These are phyloP conservation scores for Cercophora scortea DNA, from an alignment of 495 filamentous ascomycete species.

Conservation along the genomic window DNA sequence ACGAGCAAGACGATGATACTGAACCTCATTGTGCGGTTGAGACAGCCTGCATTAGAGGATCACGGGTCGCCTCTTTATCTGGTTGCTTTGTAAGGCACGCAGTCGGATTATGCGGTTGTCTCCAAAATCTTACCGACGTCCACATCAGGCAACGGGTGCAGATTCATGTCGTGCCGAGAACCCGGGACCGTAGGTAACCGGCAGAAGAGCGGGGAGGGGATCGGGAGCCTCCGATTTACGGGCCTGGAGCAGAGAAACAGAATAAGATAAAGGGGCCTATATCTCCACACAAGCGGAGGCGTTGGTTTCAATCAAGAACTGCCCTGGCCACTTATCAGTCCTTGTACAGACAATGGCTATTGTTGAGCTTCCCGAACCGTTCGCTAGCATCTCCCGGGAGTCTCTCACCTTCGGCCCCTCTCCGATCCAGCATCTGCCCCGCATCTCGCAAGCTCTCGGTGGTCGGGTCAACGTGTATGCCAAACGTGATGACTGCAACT, in stretches of 20 bases:
- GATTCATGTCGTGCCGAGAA: too few species aligned
- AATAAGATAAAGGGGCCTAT: too few species aligned
- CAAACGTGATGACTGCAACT: slow-evolving; percentile 58
- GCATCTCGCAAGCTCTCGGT: slow-evolving; percentile 48
- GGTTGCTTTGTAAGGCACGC: neutral
- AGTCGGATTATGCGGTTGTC: neutral
- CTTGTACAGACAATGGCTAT: slow-evolving; percentile 4
- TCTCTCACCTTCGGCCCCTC: slow-evolving; percentile 50
- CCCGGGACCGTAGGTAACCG: neutral
- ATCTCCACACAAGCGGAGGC: too few species aligned
- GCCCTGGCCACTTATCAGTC: neutral
- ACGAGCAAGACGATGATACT: too few species aligned
- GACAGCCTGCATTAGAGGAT: too few species aligned
- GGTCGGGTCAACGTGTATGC: slow-evolving; percentile 49
- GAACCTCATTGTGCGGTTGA: too few species aligned
- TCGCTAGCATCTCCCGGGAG: slow-evolving; percentile 48
- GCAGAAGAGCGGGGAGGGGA: neutral
- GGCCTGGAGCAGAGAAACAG: too few species aligned
- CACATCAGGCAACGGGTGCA: too few species aligned
- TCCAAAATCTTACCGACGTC: too few species aligned
- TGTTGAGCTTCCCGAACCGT: slow-evolving; percentile 46
- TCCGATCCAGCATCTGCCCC: slow-evolving; percentile 52
- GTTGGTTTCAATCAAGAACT: neutral
- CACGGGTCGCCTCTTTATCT: too few species aligned
- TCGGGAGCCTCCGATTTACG: too few species aligned